Evolutionary conservation across 306 rosid species (phyloP), one percentile per base, ranked within the genome.

Genomic region (Crataegus laevigata): DNA sequence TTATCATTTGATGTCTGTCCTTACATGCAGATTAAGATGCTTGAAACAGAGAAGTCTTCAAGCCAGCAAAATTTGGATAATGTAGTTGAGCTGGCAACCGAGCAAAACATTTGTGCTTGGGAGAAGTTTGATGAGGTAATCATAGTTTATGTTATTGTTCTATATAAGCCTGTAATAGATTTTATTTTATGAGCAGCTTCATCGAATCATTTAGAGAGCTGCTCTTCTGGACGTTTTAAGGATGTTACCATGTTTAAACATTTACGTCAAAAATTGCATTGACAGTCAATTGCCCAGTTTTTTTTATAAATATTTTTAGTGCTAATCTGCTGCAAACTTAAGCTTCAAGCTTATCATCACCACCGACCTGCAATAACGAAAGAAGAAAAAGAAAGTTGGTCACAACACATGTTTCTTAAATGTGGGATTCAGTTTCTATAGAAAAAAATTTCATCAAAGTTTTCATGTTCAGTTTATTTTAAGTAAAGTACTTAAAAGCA

Each of bases 1-100:
- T 66, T 52, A 22, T 67, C 78, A 69, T 57, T 79, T 65, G 36
- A 32, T 51, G 19, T 72, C 59, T 64, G 57, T 75, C 50, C 8
- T 75, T 61, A 67, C 42, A 72, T 77, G 81, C 85, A 94, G 98
- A 94, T 94, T 77, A 87, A 87, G 82, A 58, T 78, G 79, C 81
- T 94, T 90, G 88, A 91, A 82, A 75, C 77, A 87, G 96, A 91
- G 87, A 91, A 83, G 83, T 78, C 84, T 73, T 94, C 96, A 51
- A 91, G 91, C 85, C 89, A 90, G 84, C 84, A 84, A 71, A 91
- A 84, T 84, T 81, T 94, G 76, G 89, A 90, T 80, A 82, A 79
- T 77, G 84, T 90, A 60, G 90, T 85, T 85, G 91, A 91, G 78
- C 81, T 90, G 68, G 96, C 91, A 69, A 86, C 94, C 2, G 82